phyloP scores from a whole-genome alignment of 495 filamentous ascomycete species.

The Hypoxylon crocopeplum region DNA sequence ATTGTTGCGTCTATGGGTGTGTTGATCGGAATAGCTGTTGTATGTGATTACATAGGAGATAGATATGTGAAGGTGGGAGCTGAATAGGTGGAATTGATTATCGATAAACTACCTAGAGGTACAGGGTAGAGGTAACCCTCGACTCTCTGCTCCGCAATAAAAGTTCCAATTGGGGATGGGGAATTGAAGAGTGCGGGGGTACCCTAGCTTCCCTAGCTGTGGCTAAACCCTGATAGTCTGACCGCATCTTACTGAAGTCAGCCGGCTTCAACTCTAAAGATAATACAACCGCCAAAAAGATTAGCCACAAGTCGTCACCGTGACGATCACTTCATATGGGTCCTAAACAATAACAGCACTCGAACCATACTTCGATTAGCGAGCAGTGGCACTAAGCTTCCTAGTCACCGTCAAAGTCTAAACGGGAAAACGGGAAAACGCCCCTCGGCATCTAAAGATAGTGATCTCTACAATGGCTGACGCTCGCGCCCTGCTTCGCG shows the following conservation, averaged over 20 bases:
- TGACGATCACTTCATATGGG: constrained; percentile 3
- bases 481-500: constrained; percentile 80
- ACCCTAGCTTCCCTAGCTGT: constrained; percentile 13
- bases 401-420: too few relatives aligned
- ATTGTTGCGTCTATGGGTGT: too few relatives aligned
- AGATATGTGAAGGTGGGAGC: too few relatives aligned
- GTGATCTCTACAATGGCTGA: constrained; percentile 69
- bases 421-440: too few relatives aligned
- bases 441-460: not conserved
- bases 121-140: not conserved
- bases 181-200: constrained; percentile 5
- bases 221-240: constrained; percentile 18
- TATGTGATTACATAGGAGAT: too few relatives aligned
- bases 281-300: constrained; percentile 3
- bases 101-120: constrained; percentile 20
- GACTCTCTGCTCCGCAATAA: constrained; percentile 12
- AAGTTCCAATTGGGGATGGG: constrained; percentile 19
- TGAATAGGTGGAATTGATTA: too few relatives aligned
- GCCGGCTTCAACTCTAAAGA: not conserved
- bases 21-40: too few relatives aligned
- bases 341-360: constrained; percentile 8
- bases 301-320: constrained; percentile 23
- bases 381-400: too few relatives aligned
- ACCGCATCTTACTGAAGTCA: constrained; percentile 20
- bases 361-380: too few relatives aligned